A percentile compares a stretch with the other conserved stretches of the same genome.
Evolutionary conservation across 495 filamentous ascomycete genomes (phyloP).

Genomic region (Podospora sp.): DNA sequence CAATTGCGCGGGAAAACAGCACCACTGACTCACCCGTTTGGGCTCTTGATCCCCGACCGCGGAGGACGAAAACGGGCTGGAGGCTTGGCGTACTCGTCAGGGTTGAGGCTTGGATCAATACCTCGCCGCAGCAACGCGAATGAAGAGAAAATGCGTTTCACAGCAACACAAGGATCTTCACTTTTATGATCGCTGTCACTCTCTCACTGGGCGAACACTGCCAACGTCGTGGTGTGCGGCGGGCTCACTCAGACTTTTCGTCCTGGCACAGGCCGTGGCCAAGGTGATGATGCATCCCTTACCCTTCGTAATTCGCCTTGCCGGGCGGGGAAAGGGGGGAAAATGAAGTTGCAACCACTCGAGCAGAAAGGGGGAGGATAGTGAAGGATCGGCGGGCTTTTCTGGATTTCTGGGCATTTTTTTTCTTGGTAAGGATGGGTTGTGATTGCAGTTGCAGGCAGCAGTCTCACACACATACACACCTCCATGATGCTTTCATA

Average conservation of each 20-base stretch:
- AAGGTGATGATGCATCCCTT: background rate
- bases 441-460: background rate
- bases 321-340: background rate
- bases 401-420: background rate
- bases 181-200: background rate
- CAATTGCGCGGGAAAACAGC: background rate
- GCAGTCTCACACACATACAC: background rate
- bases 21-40: constrained; percentile 3
- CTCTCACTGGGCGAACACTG: background rate
- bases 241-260: background rate
- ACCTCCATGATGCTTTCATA: background rate
- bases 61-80: background rate
- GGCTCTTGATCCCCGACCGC: background rate
- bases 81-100: background rate
- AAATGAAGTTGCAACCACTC: too few species aligned
- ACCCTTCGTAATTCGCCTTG: background rate
- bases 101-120: background rate
- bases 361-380: background rate
- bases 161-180: background rate
- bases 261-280: background rate
- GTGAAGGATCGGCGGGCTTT: background rate
- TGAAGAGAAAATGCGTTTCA: background rate
- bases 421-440: background rate
- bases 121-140: background rate
- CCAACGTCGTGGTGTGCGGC: background rate